These are phyloP conservation scores for Epichloe hybrida DNA, from an alignment of 2,329 filamentous ascomycete species.

Conservation along the genomic window DNA sequence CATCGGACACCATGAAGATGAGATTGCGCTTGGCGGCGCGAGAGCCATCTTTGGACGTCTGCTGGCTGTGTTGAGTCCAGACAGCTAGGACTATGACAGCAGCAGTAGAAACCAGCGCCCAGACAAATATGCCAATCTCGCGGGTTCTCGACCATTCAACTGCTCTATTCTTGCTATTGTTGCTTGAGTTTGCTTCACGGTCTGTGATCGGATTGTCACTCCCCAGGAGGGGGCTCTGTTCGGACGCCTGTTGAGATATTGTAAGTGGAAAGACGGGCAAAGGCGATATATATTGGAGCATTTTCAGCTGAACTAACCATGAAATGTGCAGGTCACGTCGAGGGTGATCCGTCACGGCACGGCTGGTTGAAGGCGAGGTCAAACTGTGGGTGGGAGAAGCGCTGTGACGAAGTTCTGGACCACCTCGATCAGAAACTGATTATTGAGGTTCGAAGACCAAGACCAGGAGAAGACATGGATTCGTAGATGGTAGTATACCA, in stretches of 20 bases:
- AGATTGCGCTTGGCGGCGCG: slow-evolving; percentile 69
- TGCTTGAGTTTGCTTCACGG: slow-evolving; percentile 64
- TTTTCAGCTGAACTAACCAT: not conserved
- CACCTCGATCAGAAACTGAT: too few species aligned
- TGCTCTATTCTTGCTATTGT: slow-evolving; percentile 73
- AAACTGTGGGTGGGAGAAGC: too few species aligned
- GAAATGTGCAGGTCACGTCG: not conserved
- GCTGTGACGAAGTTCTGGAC: too few species aligned
- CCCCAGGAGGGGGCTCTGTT: slow-evolving; percentile 4
- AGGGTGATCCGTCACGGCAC: too few species aligned
- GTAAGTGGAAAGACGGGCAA: not conserved
- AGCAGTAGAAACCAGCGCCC: slow-evolving; percentile 3
- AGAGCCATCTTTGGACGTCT: slow-evolving; percentile 24
- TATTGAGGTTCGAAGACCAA: too few species aligned
- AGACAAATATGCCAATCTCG: slow-evolving; percentile 5
- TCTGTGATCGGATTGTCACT: not conserved
- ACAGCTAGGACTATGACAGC: slow-evolving; percentile 26
- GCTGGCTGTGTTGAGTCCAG: slow-evolving; percentile 57
- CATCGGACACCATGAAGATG: slow-evolving; percentile 98
- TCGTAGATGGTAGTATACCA: too few species aligned
- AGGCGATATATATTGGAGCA: not conserved
- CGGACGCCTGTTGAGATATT: slow-evolving; percentile 1
- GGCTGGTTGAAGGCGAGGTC: too few species aligned
- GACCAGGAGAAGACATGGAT: too few species aligned
- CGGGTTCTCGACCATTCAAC: slow-evolving; percentile 27